Evolutionary conservation across 139 green algal genomes (phyloP), one percentile per base, ranked within the genome.

Genomic region (Tetradesmus lagerheimii): DNA sequence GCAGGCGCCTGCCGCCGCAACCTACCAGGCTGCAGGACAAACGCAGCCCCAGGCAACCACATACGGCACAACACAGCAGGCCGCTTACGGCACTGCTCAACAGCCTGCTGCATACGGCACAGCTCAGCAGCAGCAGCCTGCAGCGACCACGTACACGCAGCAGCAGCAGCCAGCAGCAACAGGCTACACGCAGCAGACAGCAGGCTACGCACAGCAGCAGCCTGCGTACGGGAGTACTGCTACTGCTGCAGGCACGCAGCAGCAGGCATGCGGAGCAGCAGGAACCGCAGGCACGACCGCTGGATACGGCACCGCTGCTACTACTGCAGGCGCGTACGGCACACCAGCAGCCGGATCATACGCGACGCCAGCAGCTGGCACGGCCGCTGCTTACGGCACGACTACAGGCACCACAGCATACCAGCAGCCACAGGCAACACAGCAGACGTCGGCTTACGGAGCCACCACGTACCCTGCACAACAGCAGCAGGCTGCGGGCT

Each of bases 41-140:
- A n/a, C 57, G 20, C 79, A 85, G 43, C 79, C 79, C 0, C 79
- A 85, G 79, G 79, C 79, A 38, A 27, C 76, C 4, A 37, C 35
- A 75, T 86, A 86, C 39, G 80, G 45, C 45, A 74, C 45, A 18
- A 74, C 53, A 25, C 79, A 85, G 79, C 79, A 82, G 76, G 43
- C 41, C 8, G 76, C 76, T 31, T 82, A 82, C 76, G 76, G 81
- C 82, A 34, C 47, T 9, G 57, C 57, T 11, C 80, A 86, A 29
- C 80, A 77, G 83, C 82, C 37, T 4, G 14, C 82, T 6, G 64
- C 41, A 12, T 79, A 79, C 31, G 71, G n/a, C 82, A 78, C 35
- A 75, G 31, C 45, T 4, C 66, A 86, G 37, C 41, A 62, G 62
- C 82, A 87, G 53, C 64, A 80, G 34, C 53, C 35, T 29, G 83